Conservation (phyloP, 257 asterid genomes). For the Rehmannia glutinosa region DNA sequence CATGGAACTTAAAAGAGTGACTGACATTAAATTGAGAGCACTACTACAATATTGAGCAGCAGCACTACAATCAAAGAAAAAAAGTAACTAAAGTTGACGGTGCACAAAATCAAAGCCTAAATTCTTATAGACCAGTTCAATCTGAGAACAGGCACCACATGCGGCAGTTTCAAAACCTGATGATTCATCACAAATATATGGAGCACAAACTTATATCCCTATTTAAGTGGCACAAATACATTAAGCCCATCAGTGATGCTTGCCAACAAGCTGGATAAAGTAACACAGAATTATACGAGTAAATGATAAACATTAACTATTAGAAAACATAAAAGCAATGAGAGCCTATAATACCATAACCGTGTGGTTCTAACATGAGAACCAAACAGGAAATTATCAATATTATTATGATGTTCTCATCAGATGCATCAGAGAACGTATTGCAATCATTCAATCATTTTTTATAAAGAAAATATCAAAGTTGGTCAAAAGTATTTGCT, state of each 20-base stretch:
- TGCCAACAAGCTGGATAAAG: not conserved
- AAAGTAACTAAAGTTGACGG: not conserved
- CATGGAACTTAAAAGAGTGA: not conserved
- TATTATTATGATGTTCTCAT: not conserved
- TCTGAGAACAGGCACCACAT: not conserved
- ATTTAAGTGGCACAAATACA: not conserved
- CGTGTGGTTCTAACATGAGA: not conserved
- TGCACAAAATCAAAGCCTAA: not conserved
- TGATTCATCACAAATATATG: not conserved
- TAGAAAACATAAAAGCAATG: not conserved
- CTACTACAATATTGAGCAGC: slow-evolving; percentile 3
- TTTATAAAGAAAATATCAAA: too few relatives aligned
- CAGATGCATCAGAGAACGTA: too few relatives aligned
- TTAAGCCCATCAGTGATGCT: not conserved
- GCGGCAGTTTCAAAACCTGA: not conserved
- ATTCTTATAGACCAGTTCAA: not conserved
- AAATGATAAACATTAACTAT: not conserved
- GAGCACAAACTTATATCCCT: not conserved
- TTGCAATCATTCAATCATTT: too few relatives aligned
- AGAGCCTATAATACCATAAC: not conserved
- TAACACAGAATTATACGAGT: not conserved
- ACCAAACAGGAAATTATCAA: not conserved
- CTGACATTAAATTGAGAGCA: not conserved
- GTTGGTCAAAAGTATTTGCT: not conserved
- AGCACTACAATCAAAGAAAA: not conserved